Conservation (phyloP, 1,284 basidiomycete genomes). For the Ceratobasidium sp. region DNA sequence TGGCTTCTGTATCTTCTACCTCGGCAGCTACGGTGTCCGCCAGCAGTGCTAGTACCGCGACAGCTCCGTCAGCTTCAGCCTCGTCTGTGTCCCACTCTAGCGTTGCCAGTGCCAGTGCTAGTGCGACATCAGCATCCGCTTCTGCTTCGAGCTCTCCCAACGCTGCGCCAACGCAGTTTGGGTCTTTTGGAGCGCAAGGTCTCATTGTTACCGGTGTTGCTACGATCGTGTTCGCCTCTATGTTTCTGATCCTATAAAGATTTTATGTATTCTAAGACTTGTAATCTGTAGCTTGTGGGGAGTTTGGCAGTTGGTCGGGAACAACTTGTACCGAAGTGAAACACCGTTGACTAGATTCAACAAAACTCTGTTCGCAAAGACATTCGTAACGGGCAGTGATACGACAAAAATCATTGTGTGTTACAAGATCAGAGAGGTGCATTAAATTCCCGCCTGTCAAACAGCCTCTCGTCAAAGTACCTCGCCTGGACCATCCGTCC, state of each 20-base stretch:
- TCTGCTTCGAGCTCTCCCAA: slow-evolving; percentile 19
- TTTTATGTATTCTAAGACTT: not conserved
- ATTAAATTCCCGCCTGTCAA: slow-evolving; percentile 51
- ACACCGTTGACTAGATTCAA: not conserved
- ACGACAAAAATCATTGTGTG: not conserved
- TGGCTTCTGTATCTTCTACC: not conserved
- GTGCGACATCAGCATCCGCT: not conserved
- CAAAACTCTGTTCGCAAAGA: not conserved
- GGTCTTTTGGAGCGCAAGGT: slow-evolving; percentile 18
- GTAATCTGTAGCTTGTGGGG: not conserved
- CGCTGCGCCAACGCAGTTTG: slow-evolving; percentile 25
- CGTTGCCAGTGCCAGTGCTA: not conserved
- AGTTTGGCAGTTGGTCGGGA: not conserved
- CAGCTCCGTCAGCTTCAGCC: not conserved
- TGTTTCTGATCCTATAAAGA: slow-evolving; percentile 26
- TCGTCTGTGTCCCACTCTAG: not conserved
- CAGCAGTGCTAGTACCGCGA: not conserved
- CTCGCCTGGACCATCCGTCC: slow-evolving; percentile 85
- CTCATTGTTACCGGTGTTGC: slow-evolving; percentile 1
- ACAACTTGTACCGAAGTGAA: not conserved
- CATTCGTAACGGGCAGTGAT: not conserved
- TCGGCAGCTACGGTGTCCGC: not conserved
- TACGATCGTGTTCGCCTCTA: slow-evolving; percentile 29
- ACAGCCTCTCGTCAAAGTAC: slow-evolving; percentile 82
- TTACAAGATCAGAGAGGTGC: slow-evolving; percentile 36